phyloP scores from a whole-genome alignment of 2,329 filamentous ascomycete species.

The Ophiosphaerella herpotricha region DNA sequence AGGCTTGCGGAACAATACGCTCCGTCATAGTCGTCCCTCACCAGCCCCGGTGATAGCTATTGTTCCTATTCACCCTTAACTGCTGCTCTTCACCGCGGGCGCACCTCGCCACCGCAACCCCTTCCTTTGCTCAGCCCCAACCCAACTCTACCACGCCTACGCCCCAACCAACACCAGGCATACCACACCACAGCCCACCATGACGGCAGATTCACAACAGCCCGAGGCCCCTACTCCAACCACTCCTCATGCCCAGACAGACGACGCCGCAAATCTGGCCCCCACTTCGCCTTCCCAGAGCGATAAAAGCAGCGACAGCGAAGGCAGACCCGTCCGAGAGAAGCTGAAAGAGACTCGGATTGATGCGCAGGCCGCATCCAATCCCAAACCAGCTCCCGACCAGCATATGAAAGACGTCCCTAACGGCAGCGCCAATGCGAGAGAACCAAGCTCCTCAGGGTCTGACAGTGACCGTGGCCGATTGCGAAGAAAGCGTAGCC shows the following conservation, averaged over 20 bases:
- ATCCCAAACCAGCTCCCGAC: conserved; percentile 20
- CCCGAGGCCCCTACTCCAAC: conserved; percentile 16
- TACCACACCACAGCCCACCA: conserved; percentile 13
- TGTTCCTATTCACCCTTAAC: conserved; percentile 5
- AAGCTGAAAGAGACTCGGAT: conserved; percentile 67
- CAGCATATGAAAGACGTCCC: conserved; percentile 28
- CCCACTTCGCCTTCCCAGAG: conserved; percentile 39
- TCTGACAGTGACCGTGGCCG: conserved; percentile 46
- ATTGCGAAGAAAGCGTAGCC: conserved; percentile 52
- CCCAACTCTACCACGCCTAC: not conserved
- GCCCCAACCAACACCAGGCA: conserved; percentile 5
- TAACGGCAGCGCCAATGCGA: conserved; percentile 27
- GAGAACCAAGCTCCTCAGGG: conserved; percentile 36
- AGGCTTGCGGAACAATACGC: conserved; percentile 21
- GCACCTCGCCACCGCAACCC: not conserved
- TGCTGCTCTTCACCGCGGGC: not conserved
- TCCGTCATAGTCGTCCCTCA: conserved; percentile 14
- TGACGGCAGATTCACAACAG: conserved; percentile 33
- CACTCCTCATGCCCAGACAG: conserved; percentile 11
- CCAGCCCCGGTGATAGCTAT: conserved; percentile 8
- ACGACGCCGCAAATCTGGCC: conserved; percentile 17
- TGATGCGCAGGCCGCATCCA: conserved; percentile 42
- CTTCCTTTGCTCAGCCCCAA: not conserved
- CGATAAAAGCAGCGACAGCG: conserved; percentile 51
- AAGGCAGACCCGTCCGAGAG: conserved; percentile 63